Evolutionary conservation across 257 asterid genomes (phyloP), one percentile per base, ranked within the genome.

Genomic region (Nicotiana noctiflora): DNA sequence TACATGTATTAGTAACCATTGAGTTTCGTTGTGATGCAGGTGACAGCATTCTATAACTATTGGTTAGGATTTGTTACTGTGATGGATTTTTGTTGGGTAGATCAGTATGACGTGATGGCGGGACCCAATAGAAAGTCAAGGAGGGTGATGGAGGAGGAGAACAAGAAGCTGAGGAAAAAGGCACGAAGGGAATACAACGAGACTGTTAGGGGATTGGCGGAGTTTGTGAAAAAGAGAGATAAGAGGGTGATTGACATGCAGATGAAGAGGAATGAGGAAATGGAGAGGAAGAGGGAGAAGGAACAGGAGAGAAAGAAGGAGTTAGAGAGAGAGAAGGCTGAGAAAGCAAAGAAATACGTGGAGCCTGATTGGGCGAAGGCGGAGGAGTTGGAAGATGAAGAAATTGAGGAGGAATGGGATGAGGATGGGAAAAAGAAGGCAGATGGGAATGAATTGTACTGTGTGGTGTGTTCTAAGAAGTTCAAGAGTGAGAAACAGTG

Each of bases 401-500:
- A 87, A 74, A 77, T 44, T 63, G 97, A 86, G 44, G 92, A 87
- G 67, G 86, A 44, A 17, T 56, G 75, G 80, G 92, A 87, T 84
- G 97, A 92, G 80, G 84, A 78, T 52, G 75, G 31, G 64, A 88
- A 86, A 88, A 89, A 70, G 83, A 84, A 82, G 66, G 85, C 80
- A 25, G 82, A 80, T 32, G 72, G 5, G 23, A 75, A 85, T 0
- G 97, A 96, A 85, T 88, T 92, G 18, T 96, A 94, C 79, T 96
- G 99, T 83, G 93, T 96, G 46, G 97, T 88, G 31, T 96, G 99
- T 44, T 88, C 98, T 86, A 92, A 94, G 91, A 96, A 91, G 88
- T 96, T 96, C 84, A 96, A 88, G 93, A 94, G 95, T 63, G 98
- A 96, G 79, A 96, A 92, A 84, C 99, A 96, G 85, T 96, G 98